A percentile compares a stretch with the other conserved stretches of the same genome.
Conservation (phyloP, 176 grass and related monocot genomes). For the Phoenix dactylifera region DNA sequence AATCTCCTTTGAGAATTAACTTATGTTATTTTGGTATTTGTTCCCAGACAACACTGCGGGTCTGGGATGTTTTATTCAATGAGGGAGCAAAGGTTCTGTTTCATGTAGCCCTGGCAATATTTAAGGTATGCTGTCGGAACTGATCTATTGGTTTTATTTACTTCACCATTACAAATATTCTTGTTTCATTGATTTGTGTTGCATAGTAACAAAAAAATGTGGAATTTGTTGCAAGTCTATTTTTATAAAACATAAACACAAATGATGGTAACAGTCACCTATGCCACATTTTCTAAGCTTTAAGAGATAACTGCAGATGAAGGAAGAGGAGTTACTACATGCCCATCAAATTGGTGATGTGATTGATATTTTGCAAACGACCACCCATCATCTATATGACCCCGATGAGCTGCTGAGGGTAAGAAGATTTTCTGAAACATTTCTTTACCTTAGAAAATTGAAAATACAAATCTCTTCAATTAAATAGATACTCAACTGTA, state of each 20-base stretch:
- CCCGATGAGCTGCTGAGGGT: constrained; percentile 87
- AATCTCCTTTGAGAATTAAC: no score
- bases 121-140: constrained; percentile 53
- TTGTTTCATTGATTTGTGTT: no score
- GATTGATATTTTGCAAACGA: constrained; percentile 82
- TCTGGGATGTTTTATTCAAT: constrained; percentile 97
- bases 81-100: constrained; percentile 98
- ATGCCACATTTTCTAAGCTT: neutral
- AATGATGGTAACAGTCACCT: no score
- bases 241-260: no score
- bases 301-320: constrained; percentile 43
- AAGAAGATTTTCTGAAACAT: neutral
- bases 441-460: neutral
- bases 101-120: constrained; percentile 87
- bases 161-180: no score
- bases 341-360: constrained; percentile 89
- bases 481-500: no score
- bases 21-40: constrained; percentile 5
- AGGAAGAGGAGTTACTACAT: constrained; percentile 68
- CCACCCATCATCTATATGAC: constrained; percentile 65
- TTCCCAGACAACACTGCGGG: constrained; percentile 72
- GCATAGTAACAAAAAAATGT: no score
- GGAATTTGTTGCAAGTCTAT: no score
- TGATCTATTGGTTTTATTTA: no score
- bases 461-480: no score